Base-by-base conservation (phyloP, 331 rosid species). In the Prunus yedoensis region DNA sequence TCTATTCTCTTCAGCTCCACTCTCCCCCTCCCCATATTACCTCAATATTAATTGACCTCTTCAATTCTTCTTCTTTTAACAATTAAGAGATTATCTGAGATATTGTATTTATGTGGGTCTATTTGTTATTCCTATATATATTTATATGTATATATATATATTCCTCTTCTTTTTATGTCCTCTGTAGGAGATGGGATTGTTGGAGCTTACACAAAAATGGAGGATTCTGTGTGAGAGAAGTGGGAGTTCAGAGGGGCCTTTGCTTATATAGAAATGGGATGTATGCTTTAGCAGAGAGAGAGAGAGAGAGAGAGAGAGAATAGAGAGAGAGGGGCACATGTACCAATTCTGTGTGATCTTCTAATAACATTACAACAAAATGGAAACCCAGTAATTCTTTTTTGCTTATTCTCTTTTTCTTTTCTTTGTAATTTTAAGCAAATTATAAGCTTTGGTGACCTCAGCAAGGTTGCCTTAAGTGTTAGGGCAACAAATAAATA, bases 1-100 rank as follows among this genome's bases (percentile, higher is more conserved):
- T 94, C 98, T 88, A 94, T 94, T 68, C 91, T 90, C 93, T 91
- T 93, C 86, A 93, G 68, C 80, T 93, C 97, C 52, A 93, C 96
- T 83, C 90, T 88, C 65, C 96, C 98, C 85, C 98, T 88, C 1
- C 97, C 97, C 98, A 91, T 92, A 20, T 17, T 68, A 38, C 43
- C 43, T 38, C 43, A 38, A 38, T 38, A 38, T 8, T 8, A 13
- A 38, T 8, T 8, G 9, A 12, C 28, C 65, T 71, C 20, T 58
- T 23, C 12, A 15, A 27, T 21, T 9, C 21, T 51, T 17, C 17
- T 27, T 35, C 4, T 23, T 35, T 64, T 41, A 21, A 3, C 45
- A 61, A 61, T 21, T 25, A 6, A 28, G 9, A 14, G 8, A 15
- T 61, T 32, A 27, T 27, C 14, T 18, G 7, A 18, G 8, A 15